phyloP scores from a whole-genome alignment of 306 rosid genomes.

The Gastrolobium villosum region DNA sequence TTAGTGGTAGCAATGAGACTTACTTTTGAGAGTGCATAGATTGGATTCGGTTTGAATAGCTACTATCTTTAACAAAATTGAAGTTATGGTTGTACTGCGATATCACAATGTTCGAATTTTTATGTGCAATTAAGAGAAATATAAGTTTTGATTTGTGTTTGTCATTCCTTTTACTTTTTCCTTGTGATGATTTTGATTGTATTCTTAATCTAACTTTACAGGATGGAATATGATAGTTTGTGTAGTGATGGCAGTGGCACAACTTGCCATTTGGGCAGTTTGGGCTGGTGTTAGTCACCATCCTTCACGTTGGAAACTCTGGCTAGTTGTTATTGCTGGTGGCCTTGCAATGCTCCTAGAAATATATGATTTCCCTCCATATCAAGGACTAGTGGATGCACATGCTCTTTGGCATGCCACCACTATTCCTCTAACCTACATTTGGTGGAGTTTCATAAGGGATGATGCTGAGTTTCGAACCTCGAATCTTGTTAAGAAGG shows the following conservation, averaged over 20 bases:
- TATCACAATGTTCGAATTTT: not conserved
- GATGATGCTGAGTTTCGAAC: constrained; percentile 77
- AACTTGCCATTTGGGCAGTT: constrained; percentile 81
- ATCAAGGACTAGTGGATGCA: constrained; percentile 73
- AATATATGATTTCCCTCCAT: constrained; percentile 81
- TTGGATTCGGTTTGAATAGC: constrained; percentile 25
- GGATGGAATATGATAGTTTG: constrained; percentile 95
- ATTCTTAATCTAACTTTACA: constrained; percentile 44
- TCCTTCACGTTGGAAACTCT: constrained; percentile 82
- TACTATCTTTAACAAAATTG: constrained; percentile 1
- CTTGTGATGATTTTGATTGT: constrained; percentile 18
- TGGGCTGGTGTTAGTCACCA: constrained; percentile 73
- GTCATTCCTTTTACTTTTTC: not conserved
- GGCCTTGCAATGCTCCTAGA: constrained; percentile 85
- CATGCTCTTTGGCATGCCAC: constrained; percentile 89
- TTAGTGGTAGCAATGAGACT: not conserved
- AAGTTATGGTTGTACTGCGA: not conserved
- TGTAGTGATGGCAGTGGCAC: constrained; percentile 68
- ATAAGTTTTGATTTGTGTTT: not conserved
- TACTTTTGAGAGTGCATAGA: not conserved
- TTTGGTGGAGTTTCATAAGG: constrained; percentile 92
- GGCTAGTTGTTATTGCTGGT: constrained; percentile 73
- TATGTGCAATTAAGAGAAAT: not conserved
- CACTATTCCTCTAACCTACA: constrained; percentile 78
- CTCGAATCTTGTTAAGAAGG: constrained; percentile 62